A percentile compares a stretch with the other conserved stretches of the same genome.
Conservation (phyloP, 169 alveolate genomes). For the Plasmodium falciparum region DNA sequence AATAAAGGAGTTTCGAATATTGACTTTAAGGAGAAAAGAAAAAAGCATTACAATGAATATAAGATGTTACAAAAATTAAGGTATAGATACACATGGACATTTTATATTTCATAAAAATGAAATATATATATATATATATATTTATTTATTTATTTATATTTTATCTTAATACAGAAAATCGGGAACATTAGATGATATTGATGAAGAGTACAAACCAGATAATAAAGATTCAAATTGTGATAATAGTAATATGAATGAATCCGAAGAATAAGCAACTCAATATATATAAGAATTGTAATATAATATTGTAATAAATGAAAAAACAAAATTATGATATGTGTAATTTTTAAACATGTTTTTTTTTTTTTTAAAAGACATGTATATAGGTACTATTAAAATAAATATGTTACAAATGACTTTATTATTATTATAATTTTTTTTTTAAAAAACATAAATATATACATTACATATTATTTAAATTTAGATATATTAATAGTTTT, state of each 20-base stretch:
- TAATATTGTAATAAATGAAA: neutral
- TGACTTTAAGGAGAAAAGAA: constrained; percentile 75
- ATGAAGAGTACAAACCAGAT: constrained; percentile 49
- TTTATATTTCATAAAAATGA: neutral
- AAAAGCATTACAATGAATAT: constrained; percentile 72
- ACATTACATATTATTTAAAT: too few species aligned
- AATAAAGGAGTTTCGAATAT: constrained; percentile 46
- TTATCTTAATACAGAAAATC: constrained; percentile 52
- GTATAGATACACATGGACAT: constrained; percentile 3
- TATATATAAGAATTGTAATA: neutral
- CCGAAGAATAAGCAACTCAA: constrained; percentile 30
- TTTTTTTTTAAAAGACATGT: neutral
- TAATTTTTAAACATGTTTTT: neutral
- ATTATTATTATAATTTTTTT: too few species aligned
- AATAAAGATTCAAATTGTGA: constrained; percentile 51
- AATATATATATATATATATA: neutral
- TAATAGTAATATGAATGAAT: constrained; percentile 5
- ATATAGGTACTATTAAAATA: too few species aligned
- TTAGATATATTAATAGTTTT: too few species aligned
- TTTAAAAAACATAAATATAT: too few species aligned
- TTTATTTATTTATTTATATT: neutral
- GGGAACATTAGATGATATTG: constrained; percentile 70
- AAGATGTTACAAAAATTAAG: constrained; percentile 74
- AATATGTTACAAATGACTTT: too few species aligned
- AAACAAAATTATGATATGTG: too few species aligned